Evolutionary conservation across 208 protist species (phyloP).

Genomic region (Crithidia bombi): DNA sequence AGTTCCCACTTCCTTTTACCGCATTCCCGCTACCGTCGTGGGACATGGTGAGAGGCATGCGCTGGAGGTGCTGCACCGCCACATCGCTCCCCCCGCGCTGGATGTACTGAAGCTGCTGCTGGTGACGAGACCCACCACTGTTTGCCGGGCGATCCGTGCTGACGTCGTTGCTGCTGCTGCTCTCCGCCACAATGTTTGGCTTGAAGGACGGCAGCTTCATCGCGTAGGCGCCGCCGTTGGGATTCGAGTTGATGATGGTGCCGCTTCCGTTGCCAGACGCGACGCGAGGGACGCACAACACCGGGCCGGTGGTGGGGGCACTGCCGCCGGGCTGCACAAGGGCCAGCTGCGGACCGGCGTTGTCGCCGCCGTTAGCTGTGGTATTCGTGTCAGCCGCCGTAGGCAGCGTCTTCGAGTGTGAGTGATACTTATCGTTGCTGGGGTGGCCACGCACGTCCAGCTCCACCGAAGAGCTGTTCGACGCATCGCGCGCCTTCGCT

Average conservation of each 20-base stretch:
- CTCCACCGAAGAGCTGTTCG: conserved; percentile 26
- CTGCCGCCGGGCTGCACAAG: conserved; percentile 4
- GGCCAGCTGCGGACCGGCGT: background rate
- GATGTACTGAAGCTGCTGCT: conserved; percentile 11
- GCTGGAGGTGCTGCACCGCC: conserved; percentile 3
- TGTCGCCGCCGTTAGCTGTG: background rate
- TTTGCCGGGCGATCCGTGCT: conserved; percentile 22
- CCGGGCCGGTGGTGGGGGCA: background rate
- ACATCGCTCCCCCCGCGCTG: background rate
- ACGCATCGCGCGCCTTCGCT: conserved; percentile 27
- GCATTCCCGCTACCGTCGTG: background rate
- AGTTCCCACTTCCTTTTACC: conserved; percentile 7
- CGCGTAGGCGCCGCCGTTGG: conserved; percentile 7
- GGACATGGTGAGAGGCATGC: conserved; percentile 13
- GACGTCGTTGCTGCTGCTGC: conserved; percentile 29
- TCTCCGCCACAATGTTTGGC: background rate
- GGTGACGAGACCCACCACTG: conserved; percentile 5
- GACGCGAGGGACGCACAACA: background rate
- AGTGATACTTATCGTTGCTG: background rate
- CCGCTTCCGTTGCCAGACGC: background rate
- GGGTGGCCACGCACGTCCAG: conserved; percentile 5
- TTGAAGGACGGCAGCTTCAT: conserved; percentile 24
- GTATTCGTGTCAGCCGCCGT: background rate
- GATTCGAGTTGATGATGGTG: background rate
- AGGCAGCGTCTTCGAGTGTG: conserved; percentile 11